Evolutionary conservation across 2,329 filamentous ascomycete species (phyloP), one percentile per base, ranked within the genome.

Genomic region (Leptodontidium sp.): DNA sequence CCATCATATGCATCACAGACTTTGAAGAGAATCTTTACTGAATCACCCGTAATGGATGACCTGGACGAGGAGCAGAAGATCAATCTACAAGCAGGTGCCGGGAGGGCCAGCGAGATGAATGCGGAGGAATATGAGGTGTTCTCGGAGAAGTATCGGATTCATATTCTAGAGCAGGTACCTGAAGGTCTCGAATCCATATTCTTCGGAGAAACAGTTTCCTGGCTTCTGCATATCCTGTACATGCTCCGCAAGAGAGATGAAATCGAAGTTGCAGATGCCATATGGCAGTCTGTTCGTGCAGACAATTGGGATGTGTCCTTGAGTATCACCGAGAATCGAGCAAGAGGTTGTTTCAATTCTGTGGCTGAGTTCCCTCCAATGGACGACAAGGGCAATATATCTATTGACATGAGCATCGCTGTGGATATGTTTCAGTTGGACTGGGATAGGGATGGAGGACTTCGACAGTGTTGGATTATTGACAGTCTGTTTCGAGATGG

Each of bases 351-450:
- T 11, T 65, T 65, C 40, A 65, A 65, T 50, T 58, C 63, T 26
- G 63, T 65, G 5, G 52, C 40, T 15, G 53, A 59, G 9, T 65
- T 65, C 26, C 63, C 53, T 29, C 50, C 50, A 1, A 2, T 50
- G n/a, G 26, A 47, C 9, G 29, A 45, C 8, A 17, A 50, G 17
- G 52, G 7, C 3, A 35, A 47, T 7, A 49, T 65, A 8, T 52
- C 63, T 4, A 49, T 58, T 12, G 38, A 35, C 4, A 14, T 9
- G 15, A 40, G 38, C 9, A 12, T 59, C 38, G 17, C n/a, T 9
- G 24, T 50, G 21, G 53, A 65, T 15, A 65, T 59, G 63, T 57
- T 65, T 9, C 62, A 65, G 38, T 21, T 65, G 52, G 63, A 65
- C 14, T 35, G 21, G 63, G 52, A 47, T 40, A 59, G 29, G 12